phyloP scores from a whole-genome alignment of 2,329 filamentous ascomycete genomes.

The Aspergillus floridensis region DNA sequence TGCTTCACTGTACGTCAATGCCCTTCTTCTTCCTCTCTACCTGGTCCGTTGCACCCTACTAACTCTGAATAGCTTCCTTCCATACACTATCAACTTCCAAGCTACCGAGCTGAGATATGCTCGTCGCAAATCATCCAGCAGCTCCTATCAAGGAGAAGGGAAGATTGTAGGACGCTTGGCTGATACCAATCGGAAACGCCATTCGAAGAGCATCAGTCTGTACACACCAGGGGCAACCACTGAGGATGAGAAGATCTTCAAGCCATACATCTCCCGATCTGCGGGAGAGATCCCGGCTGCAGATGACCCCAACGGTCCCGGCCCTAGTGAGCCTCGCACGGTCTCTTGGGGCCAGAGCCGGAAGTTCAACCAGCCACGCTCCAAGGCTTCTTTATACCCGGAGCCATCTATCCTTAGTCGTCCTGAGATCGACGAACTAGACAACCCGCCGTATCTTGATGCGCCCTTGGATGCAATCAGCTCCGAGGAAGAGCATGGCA shows the following conservation, averaged over 20 bases:
- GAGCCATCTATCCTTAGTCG: conserved; percentile 68
- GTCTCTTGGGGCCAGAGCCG: conserved; percentile 69
- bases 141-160: conserved; percentile 23
- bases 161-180: conserved; percentile 25
- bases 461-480: conserved; percentile 11
- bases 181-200: conserved; percentile 19
- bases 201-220: conserved; percentile 21
- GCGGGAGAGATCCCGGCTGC: conserved; percentile 28
- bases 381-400: conserved; percentile 69
- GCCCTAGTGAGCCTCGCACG: conserved; percentile 65
- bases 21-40: not conserved
- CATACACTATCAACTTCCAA: conserved; percentile 38
- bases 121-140: conserved; percentile 25
- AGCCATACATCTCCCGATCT: conserved; percentile 28
- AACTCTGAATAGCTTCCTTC: conserved; percentile 30
- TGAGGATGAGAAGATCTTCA: conserved; percentile 41
- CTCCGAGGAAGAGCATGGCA: conserved; percentile 51
- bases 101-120: conserved; percentile 20
- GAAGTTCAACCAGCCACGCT: conserved; percentile 73
- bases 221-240: conserved; percentile 40
- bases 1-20: conserved; percentile 32
- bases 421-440: conserved; percentile 16
- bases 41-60: not conserved
- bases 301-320: conserved; percentile 31
- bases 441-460: conserved; percentile 24